Evolutionary conservation across 192 early-diverging fungal species (phyloP).

Genomic region (Allomyces arbusculus): DNA sequence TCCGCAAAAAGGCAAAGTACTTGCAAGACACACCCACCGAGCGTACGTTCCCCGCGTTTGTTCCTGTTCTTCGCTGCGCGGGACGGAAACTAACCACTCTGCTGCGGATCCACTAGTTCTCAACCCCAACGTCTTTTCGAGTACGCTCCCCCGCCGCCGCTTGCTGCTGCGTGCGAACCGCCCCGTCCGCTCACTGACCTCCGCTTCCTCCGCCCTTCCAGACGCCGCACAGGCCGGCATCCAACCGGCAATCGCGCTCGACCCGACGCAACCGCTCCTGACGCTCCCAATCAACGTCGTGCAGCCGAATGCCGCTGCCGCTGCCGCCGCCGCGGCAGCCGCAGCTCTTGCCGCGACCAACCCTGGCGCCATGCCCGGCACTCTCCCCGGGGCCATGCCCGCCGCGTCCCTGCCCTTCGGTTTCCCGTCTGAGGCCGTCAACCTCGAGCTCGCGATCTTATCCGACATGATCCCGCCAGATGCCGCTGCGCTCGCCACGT

Average conservation of each 20-base stretch:
- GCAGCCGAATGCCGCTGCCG: background rate
- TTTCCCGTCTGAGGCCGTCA: slow-evolving; percentile 75
- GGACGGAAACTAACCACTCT: too few species aligned
- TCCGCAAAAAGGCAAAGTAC: slow-evolving; percentile 83
- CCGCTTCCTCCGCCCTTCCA: slow-evolving; percentile 2
- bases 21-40: slow-evolving; percentile 42
- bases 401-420: slow-evolving; percentile 13
- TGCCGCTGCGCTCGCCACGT: background rate
- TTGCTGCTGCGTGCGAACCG: slow-evolving; percentile 9
- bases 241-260: slow-evolving; percentile 4
- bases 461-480: slow-evolving; percentile 57
- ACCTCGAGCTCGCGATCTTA: slow-evolving; percentile 72
- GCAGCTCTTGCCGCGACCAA: slow-evolving; percentile 1
- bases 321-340: slow-evolving; percentile 2
- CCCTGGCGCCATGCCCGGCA: slow-evolving; percentile 1
- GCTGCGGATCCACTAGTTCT: slow-evolving; percentile 7
- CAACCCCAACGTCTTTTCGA: background rate
- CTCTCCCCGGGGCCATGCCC: background rate
- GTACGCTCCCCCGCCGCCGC: slow-evolving; percentile 2
- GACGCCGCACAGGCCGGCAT: slow-evolving; percentile 6
- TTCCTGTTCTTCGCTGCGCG: background rate
- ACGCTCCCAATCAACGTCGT: background rate
- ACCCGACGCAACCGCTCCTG: background rate
- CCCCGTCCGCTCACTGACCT: slow-evolving; percentile 4
- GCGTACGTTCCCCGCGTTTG: slow-evolving; percentile 3